phyloP scores from a whole-genome alignment of 208 protist species.

The Leishmania martiniquensis region DNA sequence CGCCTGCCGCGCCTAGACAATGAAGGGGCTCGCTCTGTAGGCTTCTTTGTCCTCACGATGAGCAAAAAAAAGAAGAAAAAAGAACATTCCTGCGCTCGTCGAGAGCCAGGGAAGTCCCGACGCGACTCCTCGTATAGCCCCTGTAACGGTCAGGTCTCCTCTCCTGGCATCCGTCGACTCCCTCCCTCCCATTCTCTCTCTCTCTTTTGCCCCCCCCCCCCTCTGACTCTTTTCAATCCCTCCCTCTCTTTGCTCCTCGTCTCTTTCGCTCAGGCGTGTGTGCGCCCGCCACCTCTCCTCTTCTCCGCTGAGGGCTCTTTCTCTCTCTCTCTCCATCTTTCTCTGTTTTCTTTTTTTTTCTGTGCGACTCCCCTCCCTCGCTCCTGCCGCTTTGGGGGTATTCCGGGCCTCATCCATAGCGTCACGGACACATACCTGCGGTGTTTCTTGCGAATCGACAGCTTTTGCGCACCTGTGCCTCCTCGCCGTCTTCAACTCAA shows the following conservation, averaged over 20 bases:
- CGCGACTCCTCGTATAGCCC: background rate
- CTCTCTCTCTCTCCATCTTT: background rate
- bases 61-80: no score
- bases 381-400: background rate
- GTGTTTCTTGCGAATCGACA: background rate
- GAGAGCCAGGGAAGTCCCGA: background rate
- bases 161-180: no score
- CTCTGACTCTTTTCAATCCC: background rate
- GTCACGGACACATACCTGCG: background rate
- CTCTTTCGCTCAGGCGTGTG: background rate
- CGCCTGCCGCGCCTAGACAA: background rate
- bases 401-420: background rate
- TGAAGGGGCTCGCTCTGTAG: no score
- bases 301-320: background rate
- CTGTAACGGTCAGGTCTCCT: background rate
- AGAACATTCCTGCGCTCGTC: background rate
- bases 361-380: background rate
- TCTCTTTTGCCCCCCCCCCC: background rate
- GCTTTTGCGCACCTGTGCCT: background rate
- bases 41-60: no score
- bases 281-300: background rate
- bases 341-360: constrained; percentile 3
- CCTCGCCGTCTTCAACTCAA: background rate
- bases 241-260: constrained; percentile 1
- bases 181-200: background rate